These are phyloP conservation scores for Apiotrichum brassicae DNA, from an alignment of 1,284 basidiomycete genomes.

Conservation along the genomic window DNA sequence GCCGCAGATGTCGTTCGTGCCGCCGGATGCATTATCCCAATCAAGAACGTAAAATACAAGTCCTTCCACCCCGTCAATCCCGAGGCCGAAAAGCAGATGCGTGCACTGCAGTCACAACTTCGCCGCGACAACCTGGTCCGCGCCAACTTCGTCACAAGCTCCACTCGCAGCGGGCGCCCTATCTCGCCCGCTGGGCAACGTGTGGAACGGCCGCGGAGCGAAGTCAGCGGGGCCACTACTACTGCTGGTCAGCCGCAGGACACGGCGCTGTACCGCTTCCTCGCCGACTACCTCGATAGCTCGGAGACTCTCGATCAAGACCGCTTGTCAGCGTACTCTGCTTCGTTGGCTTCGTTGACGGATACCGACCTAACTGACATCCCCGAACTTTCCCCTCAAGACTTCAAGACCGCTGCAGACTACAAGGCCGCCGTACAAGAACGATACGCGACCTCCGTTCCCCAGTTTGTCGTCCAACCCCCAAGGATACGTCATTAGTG, in stretches of 20 bases:
- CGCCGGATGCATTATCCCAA: constrained; percentile 29
- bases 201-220: no score
- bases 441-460: neutral
- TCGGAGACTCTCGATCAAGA: neutral
- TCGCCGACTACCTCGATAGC: neutral
- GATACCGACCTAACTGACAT: no score
- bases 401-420: neutral
- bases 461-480: no score
- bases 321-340: neutral
- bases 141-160: no score
- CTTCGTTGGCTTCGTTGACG: no score
- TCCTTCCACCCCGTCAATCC: neutral
- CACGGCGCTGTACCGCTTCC: neutral
- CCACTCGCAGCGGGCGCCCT: no score
- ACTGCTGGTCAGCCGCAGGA: neutral
- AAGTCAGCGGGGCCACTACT: no score
- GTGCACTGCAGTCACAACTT: neutral
- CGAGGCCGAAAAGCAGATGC: neutral
- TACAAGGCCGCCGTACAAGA: neutral
- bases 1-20: constrained; percentile 36
- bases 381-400: neutral
- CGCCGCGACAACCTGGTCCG: neutral
- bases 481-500: no score
- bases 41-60: constrained; percentile 17
- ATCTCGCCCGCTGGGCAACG: no score